Conservation (phyloP, 768 basidiomycete species). For the Kockovaella imperatae region DNA sequence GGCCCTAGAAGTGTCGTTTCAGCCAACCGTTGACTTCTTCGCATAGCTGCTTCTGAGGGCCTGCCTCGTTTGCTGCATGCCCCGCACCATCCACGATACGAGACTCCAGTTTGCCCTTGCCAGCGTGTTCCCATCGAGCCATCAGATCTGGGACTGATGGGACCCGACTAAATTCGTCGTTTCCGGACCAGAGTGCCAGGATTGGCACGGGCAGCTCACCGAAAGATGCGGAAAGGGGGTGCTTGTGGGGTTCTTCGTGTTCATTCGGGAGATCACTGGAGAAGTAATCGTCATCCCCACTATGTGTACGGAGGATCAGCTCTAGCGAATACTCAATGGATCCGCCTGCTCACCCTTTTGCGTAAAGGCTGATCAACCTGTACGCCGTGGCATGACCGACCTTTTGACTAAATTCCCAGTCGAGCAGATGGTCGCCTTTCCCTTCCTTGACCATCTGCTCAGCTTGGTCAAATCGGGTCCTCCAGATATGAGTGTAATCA, state of each 20-base stretch:
- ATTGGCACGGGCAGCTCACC: constrained; percentile 29
- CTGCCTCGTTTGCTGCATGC: constrained; percentile 28
- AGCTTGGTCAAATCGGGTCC: constrained; percentile 11
- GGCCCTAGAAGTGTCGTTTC: constrained; percentile 4
- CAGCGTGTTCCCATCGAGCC: constrained; percentile 22
- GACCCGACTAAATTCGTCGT: constrained; percentile 20
- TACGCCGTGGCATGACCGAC: constrained; percentile 24
- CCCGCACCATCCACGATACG: constrained; percentile 19
- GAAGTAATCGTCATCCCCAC: constrained; percentile 44
- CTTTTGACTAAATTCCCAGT: constrained; percentile 13
- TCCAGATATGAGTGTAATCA: constrained; percentile 2
- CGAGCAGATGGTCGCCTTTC: constrained; percentile 26
- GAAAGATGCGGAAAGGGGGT: constrained; percentile 39
- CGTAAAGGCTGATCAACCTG: constrained; percentile 31
- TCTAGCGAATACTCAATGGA: not conserved
- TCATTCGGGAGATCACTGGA: constrained; percentile 33
- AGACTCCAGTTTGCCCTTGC: constrained; percentile 12
- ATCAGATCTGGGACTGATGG: constrained; percentile 3
- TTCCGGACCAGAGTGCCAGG: constrained; percentile 30
- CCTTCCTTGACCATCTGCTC: constrained; percentile 26
- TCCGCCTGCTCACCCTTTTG: constrained; percentile 26
- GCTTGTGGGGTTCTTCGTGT: constrained; percentile 12
- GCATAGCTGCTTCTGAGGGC: constrained; percentile 17
- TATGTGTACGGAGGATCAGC: constrained; percentile 9
- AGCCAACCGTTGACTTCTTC: constrained; percentile 25